phyloP scores from a whole-genome alignment of 345 rosid genomes.

The Erucastrum elatum region DNA sequence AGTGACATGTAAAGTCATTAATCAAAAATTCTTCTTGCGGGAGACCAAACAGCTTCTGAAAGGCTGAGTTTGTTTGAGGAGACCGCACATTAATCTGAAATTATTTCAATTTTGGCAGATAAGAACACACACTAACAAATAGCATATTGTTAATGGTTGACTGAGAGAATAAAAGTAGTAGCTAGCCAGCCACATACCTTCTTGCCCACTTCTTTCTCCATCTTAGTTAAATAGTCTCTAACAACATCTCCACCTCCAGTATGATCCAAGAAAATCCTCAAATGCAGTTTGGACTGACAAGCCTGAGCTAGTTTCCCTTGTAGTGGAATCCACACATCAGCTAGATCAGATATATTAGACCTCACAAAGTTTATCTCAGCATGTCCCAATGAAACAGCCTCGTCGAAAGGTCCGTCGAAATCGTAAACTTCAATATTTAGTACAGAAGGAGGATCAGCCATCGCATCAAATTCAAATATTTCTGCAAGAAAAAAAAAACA shows the following conservation, averaged over 20 bases:
- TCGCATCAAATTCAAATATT: constrained; percentile 96
- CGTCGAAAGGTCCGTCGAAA: constrained; percentile 93
- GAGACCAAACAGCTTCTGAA: constrained; percentile 93
- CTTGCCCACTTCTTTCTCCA: constrained; percentile 99
- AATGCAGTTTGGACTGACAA: constrained; percentile 89
- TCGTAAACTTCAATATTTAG: constrained; percentile 88
- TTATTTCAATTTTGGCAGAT: constrained; percentile 8
- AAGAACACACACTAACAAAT: constrained; percentile 6
- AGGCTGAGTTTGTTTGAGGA: constrained; percentile 95
- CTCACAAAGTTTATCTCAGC: constrained; percentile 85
- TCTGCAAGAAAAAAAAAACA: constrained; percentile 52
- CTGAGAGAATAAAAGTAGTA: constrained; percentile 7
- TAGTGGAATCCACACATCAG: constrained; percentile 89
- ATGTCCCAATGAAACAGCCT: constrained; percentile 83
- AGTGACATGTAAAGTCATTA: constrained; percentile 97
- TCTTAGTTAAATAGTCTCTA: constrained; percentile 81
- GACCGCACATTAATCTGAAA: constrained; percentile 87
- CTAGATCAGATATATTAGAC: constrained; percentile 78
- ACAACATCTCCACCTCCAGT: constrained; percentile 82
- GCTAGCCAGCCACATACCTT: constrained; percentile 53
- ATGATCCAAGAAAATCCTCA: constrained; percentile 87
- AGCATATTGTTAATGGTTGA: background rate
- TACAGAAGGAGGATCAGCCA: constrained; percentile 95
- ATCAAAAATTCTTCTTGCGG: constrained; percentile 96
- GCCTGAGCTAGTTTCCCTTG: constrained; percentile 89